Base-by-base conservation (phyloP, 2,329 filamentous ascomycete genomes). In the Orbilia blumenaviensis region DNA sequence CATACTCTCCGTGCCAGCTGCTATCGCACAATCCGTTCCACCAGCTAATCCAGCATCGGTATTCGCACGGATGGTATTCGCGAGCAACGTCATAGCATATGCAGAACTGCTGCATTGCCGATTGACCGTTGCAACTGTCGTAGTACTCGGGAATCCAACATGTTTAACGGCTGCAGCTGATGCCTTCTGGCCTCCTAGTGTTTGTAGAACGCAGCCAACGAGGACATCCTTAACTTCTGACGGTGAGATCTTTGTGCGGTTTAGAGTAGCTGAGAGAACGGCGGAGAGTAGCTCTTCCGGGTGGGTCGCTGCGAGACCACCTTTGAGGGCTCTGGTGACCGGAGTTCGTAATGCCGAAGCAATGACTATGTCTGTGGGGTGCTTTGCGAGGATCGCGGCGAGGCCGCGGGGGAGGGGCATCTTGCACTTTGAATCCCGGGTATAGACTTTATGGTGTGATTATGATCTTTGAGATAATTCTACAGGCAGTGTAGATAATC, bases 1-100 rank as follows among this genome's bases (percentile, higher is more conserved):
- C 94, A 97, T 97, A 84, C 91, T 94, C 87, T 97, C 94, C 92
- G 96, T 97, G 29, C 94, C 94, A 1, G 92, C 94, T 8, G 90
- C 94, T 77, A 97, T 89, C 74, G 92, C 94, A 0, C 87, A 86
- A 77, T 89, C 87, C 61, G 94, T 91, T 79, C 88, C 87, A 0
- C 91, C 93, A 3, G 32, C 27, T 6, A 60, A 36, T 3, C 52
- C 52, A 21, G 29, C 38, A 9, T 48, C 54, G 21, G 34, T 54
- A 52, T 71, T 71, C 0, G 87, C 86, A n/a, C 89, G 87, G 79
- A 97, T 95, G 77, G 90, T 87, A 69, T 91, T 89, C 3, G 92
- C 91, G 2, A 96, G 86, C 12, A 86, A 84, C 0, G 92, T 90
- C 60, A 97, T 90, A 25, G 91, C 90, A 79, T 92, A 90, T 58